These are phyloP conservation scores for Arthroderma sp. DNA, from an alignment of 2,329 filamentous ascomycete genomes.

Conservation along the genomic window DNA sequence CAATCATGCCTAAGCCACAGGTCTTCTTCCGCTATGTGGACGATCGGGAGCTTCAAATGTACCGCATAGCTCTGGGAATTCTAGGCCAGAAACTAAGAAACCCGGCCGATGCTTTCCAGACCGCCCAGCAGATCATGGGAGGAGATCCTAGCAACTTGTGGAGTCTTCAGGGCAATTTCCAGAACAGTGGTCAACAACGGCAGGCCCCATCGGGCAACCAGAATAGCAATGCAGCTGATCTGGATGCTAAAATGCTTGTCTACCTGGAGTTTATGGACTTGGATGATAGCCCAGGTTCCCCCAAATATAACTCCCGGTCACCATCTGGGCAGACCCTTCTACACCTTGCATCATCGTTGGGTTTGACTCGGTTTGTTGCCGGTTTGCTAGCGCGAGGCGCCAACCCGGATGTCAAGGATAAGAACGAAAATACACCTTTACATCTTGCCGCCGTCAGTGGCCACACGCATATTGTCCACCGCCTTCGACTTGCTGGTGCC, in stretches of 20 bases:
- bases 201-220: conserved; percentile 29
- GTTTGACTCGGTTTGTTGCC: conserved; percentile 61
- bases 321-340: conserved; percentile 66
- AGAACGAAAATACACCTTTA: conserved; percentile 67
- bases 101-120: conserved; percentile 35
- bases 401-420: conserved; percentile 60
- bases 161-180: conserved; percentile 31
- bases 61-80: conserved; percentile 31
- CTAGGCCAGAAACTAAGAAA: conserved; percentile 35
- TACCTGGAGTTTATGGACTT: conserved; percentile 68
- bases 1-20: conserved; percentile 35
- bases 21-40: conserved; percentile 56
- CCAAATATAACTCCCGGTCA: conserved; percentile 52
- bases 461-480: conserved; percentile 61
- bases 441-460: conserved; percentile 69
- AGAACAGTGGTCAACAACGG: conserved; percentile 34
- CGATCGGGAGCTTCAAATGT: conserved; percentile 36
- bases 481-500: conserved; percentile 59
- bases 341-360: conserved; percentile 63
- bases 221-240: conserved; percentile 33
- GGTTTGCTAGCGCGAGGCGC: conserved; percentile 67
- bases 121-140: conserved; percentile 36
- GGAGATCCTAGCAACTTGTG: conserved; percentile 36
- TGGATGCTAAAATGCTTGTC: conserved; percentile 57
- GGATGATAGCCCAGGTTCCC: conserved; percentile 56